Base-by-base conservation (phyloP, 768 basidiomycete genomes). In the Heimioporus sp. region DNA sequence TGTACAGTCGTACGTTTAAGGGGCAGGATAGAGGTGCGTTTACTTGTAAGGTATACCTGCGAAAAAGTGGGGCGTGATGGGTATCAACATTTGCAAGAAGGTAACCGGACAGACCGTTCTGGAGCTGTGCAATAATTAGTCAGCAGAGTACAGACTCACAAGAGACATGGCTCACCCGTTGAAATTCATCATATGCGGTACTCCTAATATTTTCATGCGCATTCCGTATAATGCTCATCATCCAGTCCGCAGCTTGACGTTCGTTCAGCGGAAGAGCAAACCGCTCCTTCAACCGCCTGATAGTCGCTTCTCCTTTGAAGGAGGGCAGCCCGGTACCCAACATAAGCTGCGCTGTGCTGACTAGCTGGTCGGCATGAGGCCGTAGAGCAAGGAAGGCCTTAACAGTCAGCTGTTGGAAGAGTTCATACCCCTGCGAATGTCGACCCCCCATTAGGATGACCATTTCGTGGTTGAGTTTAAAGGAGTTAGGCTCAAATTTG, bases 381-480 rank as follows among this genome's bases (percentile, higher is more conserved):
- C 97, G 85, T 53, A 97, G 87, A 3, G 96, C 92, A 39, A 99
- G 82, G 80, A 99, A 99, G 1, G 92, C 95, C 70, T 98, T 97
- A 59, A 98, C 85, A 4, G 91, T 92, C 34, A 99, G 81, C 64
- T 91, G 90, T 62, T 90, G 87, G 77, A 98, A 99, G 36, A 93
- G 80, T 50, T 88, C 86, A 70, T 96, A 99, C 17, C 97, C 97
- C 71, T 95, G 90, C 1, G 92, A 95, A 64, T 89, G 81, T 58
- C 90, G 80, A 10, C 97, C 97, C 44, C 97, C 97, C 97, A 99
- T 99, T 31, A 98, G 74, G 13, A 90, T 80, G 16, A 98, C 90
- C 97, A 99, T 99, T 69, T 99, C 97, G 67, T 98, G 95, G 54
- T 92, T 97, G 44, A 99, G 80, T 73, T 99, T 99, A 85, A 99